Conservation (phyloP, 306 rosid species). For the Benincasa hispida region DNA sequence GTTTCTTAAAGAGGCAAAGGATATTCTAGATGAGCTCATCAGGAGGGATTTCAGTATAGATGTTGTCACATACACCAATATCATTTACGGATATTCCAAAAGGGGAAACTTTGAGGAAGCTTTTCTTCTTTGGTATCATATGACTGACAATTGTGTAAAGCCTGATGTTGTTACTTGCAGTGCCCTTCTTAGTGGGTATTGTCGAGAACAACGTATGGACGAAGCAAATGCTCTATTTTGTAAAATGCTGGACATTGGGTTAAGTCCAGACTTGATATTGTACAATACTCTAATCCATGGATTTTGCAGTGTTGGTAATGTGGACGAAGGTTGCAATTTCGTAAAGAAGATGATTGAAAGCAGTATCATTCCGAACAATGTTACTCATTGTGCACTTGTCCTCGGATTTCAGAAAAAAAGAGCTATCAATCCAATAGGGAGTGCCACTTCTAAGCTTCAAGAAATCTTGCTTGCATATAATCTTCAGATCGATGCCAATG, state of each 20-base stretch:
- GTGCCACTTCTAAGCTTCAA: constrained; percentile 19
- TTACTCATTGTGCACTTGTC: constrained; percentile 16
- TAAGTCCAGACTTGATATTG: constrained; percentile 18
- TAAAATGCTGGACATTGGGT: constrained; percentile 22
- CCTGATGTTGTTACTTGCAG: constrained; percentile 36
- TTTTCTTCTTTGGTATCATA: constrained; percentile 24
- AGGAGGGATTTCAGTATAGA: constrained; percentile 26
- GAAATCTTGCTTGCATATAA: constrained; percentile 15
- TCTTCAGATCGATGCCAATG: not conserved
- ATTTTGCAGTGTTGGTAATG: constrained; percentile 22
- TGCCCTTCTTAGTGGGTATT: constrained; percentile 28
- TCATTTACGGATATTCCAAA: constrained; percentile 24
- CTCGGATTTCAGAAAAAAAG: constrained; percentile 18
- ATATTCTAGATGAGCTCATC: constrained; percentile 19
- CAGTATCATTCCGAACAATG: constrained; percentile 20
- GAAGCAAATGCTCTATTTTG: constrained; percentile 22
- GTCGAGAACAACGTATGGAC: constrained; percentile 17
- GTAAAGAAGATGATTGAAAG: constrained; percentile 19
- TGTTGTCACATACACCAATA: constrained; percentile 20
- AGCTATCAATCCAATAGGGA: constrained; percentile 10
- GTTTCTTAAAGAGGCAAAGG: constrained; percentile 20
- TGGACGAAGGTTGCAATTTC: constrained; percentile 23
- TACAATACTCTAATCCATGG: constrained; percentile 28
- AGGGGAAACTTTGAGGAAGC: constrained; percentile 27
- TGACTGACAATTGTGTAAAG: constrained; percentile 23